Percentiles rank a stretch among this genome's conserved stretches.
These are phyloP conservation scores for Dryas octopetala DNA, from an alignment of 306 rosid species.

Conservation along the genomic window DNA sequence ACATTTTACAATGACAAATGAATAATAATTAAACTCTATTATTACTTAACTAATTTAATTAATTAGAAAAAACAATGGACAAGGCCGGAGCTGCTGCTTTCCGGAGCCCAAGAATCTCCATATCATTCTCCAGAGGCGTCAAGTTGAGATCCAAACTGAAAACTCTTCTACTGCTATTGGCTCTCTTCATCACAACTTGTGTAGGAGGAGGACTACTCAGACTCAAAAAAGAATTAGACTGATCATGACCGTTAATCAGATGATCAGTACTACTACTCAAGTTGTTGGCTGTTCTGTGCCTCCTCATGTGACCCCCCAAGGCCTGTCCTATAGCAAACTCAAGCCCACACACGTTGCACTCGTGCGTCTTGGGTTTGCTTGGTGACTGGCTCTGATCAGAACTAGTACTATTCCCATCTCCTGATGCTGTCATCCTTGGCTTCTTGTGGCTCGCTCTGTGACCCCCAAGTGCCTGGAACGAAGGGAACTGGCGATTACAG, in stretches of 20 bases:
- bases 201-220: conserved; percentile 4
- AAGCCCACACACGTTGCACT: conserved; percentile 82
- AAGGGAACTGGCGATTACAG: conserved; percentile 74
- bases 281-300: conserved; percentile 54
- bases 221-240: neutral
- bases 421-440: conserved; percentile 49
- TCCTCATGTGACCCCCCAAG: conserved; percentile 95
- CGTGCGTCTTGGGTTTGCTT: conserved; percentile 76
- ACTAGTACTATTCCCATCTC: conserved; percentile 21
- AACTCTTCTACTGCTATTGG: conserved; percentile 33
- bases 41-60: no score
- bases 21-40: neutral
- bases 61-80: conserved; percentile 47
- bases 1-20: conserved; percentile 13
- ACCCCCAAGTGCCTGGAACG: conserved; percentile 96
- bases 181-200: conserved; percentile 39
- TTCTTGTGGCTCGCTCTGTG: conserved; percentile 97
- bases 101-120: conserved; percentile 62
- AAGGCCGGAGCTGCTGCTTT: conserved; percentile 43
- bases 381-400: conserved; percentile 39
- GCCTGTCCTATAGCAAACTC: conserved; percentile 96
- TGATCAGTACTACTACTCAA: conserved; percentile 16
- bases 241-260: neutral
- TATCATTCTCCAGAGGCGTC: conserved; percentile 88
- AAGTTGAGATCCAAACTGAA: conserved; percentile 78